These are phyloP conservation scores for Yamadazyma phyllophila DNA, from an alignment of 805 yeast species.

Conservation along the genomic window DNA sequence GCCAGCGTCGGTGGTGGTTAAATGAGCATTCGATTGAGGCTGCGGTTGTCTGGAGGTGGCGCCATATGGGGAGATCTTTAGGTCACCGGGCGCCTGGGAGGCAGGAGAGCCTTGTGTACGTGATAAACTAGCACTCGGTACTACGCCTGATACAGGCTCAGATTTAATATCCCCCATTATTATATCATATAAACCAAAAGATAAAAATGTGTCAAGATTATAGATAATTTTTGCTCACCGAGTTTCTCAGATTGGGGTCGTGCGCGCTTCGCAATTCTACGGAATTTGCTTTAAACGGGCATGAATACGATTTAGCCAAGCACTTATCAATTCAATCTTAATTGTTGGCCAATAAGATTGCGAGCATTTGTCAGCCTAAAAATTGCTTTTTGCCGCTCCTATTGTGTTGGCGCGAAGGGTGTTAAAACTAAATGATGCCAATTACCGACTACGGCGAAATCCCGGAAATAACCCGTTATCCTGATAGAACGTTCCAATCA, in stretches of 20 bases:
- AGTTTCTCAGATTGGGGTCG: background rate
- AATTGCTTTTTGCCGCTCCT: background rate
- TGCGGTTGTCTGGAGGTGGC: background rate
- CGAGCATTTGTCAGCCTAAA: background rate
- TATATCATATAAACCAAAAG: background rate
- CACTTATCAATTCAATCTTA: slow-evolving; percentile 5
- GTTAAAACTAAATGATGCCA: background rate
- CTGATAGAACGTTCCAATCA: slow-evolving; percentile 1
- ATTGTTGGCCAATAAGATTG: slow-evolving; percentile 2
- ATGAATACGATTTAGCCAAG: slow-evolving; percentile 6
- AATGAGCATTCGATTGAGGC: too few species aligned
- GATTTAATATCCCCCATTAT: background rate
- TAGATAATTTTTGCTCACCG: background rate
- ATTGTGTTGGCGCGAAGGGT: background rate
- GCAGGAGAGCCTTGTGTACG: background rate
- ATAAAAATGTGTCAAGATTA: background rate
- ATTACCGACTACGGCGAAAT: background rate
- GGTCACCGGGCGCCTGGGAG: background rate
- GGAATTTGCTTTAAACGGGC: background rate
- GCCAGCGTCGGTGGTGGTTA: too few species aligned
- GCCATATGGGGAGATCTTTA: background rate
- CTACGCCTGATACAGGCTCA: background rate
- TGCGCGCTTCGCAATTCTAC: background rate
- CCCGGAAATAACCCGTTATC: background rate
- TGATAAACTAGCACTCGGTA: background rate